Evolutionary conservation across 352 stramenopile genomes (phyloP), one percentile per base, ranked within the genome.

Genomic region (Phytophthora pseudosyringae): DNA sequence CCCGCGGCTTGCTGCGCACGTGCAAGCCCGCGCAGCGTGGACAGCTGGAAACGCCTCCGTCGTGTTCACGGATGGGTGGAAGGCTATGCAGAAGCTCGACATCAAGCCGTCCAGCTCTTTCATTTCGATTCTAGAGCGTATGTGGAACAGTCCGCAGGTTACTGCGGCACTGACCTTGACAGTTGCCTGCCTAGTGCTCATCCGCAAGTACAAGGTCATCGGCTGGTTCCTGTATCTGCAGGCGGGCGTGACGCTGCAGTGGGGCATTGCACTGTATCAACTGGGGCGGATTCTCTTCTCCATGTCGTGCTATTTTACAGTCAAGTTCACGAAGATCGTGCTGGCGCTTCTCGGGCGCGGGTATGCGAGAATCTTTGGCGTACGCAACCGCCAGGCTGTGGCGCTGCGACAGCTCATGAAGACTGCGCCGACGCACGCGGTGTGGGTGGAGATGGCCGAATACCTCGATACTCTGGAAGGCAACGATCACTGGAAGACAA

Each of bases 231-330:
- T 73, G 36, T 81, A 77, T 39, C 59, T 89, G 12, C 83, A 90
- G 45, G 31, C 78, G 5, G 79, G 79, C 5, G 73, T 89, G 28
- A 71, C 84, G n/a, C 45, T 89, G 43, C 83, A 91, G 54, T 90
- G 81, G 83, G 68, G 73, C 31, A 73, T 91, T 25, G 83, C 83
- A 21, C 45, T 91, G 18, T 91, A 91, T 44, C 83, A 91, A 47
- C 58, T 91, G 48, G 55, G 64, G 35, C 83, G 83, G 16, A 90
- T 91, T 40, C 50, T 72, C 10, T 54, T 91, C 25, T 91, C 80
- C 5, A 73, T 91, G 60, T 67, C 62, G 33, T 75, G 60, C 28
- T 90, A 89, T 62, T 46, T 88, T 32, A 59, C 71, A 3, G 67
- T 91, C 1, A 91, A 91, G 53, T 62, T 68, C n/a, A 40, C 64